phyloP scores from a whole-genome alignment of 768 basidiomycete species.

The Tulasnella sp. region DNA sequence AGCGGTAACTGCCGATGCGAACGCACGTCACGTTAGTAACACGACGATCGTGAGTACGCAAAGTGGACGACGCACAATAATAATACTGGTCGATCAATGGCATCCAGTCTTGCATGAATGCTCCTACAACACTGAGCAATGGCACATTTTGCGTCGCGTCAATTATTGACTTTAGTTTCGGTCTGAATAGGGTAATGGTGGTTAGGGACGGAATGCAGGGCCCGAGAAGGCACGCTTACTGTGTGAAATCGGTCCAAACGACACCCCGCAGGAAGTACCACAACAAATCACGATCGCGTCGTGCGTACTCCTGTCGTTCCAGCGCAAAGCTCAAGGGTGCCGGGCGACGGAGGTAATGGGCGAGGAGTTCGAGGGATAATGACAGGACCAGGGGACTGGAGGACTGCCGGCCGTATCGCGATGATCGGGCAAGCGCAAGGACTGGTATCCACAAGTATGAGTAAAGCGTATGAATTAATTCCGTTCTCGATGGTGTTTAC shows the following conservation, averaged over 20 bases:
- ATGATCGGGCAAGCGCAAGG: constrained; percentile 22
- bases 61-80: constrained; percentile 53
- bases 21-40: too few species aligned
- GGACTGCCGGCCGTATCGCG: constrained; percentile 27
- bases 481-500: not conserved
- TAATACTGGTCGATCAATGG: constrained; percentile 83
- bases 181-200: constrained; percentile 33
- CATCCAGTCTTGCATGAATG: constrained; percentile 71
- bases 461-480: constrained; percentile 24
- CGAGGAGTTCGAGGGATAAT: constrained; percentile 56
- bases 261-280: constrained; percentile 81
- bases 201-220: not conserved
- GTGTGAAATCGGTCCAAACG: constrained; percentile 70
- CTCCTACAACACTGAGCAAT: constrained; percentile 53
- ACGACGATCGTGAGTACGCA: too few species aligned
- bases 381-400: constrained; percentile 53
- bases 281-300: constrained; percentile 65
- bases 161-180: constrained; percentile 57
- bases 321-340: constrained; percentile 46
- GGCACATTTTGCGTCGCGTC: constrained; percentile 44
- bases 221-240: constrained; percentile 31
- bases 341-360: constrained; percentile 58
- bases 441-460: constrained; percentile 24
- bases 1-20: too few species aligned
- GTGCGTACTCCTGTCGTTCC: constrained; percentile 68